A percentile compares a stretch with the other conserved stretches of the same genome.
Evolutionary conservation across 176 grass and related monocot genomes (phyloP).

Genomic region (Avena atlantica): DNA sequence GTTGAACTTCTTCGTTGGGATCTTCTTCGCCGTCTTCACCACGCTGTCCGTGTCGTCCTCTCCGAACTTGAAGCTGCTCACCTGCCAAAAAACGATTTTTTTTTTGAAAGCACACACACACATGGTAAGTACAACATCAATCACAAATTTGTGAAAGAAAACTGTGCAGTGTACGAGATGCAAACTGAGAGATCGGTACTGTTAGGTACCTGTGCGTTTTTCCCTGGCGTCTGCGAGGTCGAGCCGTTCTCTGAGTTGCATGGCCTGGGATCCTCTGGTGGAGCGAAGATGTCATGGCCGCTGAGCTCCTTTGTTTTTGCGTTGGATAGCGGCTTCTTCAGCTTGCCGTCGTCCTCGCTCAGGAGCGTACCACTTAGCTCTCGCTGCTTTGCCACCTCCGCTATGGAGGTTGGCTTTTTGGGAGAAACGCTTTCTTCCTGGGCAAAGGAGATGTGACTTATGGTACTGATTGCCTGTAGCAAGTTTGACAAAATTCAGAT

Average conservation of each 20-base stretch:
- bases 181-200: neutral
- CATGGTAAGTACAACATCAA: neutral
- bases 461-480: constrained; percentile 78
- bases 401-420: constrained; percentile 78
- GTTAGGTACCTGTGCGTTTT: constrained; percentile 49
- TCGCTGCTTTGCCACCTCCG: constrained; percentile 88
- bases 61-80: constrained; percentile 72
- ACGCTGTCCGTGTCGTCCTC: constrained; percentile 61
- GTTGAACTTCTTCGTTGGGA: constrained; percentile 68
- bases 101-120: neutral
- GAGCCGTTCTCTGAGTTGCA: constrained; percentile 47
- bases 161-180: too few species aligned
- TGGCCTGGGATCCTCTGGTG: constrained; percentile 63
- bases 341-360: constrained; percentile 68
- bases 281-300: constrained; percentile 85
- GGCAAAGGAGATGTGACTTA: constrained; percentile 92
- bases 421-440: constrained; percentile 76
- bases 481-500: constrained; percentile 43
- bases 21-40: constrained; percentile 89
- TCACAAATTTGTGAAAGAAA: too few species aligned
- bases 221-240: constrained; percentile 55
- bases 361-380: constrained; percentile 79
- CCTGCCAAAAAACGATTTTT: constrained; percentile 13
- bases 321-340: constrained; percentile 74
- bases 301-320: constrained; percentile 88